Percentiles rank a stretch among this genome's conserved stretches.
Evolutionary conservation across 2,329 filamentous ascomycete species (phyloP).

Genomic region (Ophiostoma ips): DNA sequence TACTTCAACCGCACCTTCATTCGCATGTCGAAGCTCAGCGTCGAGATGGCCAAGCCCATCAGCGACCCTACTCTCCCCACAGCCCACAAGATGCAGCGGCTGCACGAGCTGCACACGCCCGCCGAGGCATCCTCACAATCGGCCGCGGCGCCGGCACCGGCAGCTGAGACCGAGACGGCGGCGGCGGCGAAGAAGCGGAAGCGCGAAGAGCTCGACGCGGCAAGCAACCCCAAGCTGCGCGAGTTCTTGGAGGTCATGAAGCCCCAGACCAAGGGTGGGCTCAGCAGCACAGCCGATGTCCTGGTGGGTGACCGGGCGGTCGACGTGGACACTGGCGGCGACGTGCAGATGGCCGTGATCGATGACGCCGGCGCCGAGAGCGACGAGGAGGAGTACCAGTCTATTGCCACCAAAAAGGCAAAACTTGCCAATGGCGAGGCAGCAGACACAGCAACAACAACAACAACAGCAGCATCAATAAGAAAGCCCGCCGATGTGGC

Average conservation of each 20-base stretch:
- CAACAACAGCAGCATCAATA: no score
- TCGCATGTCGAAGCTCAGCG: conserved; percentile 84
- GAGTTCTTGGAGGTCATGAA: conserved; percentile 82
- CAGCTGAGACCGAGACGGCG: conserved; percentile 20
- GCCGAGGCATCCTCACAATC: background rate
- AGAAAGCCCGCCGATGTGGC: background rate
- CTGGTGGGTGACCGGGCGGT: background rate
- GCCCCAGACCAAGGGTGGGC: conserved; percentile 26
- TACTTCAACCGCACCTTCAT: conserved; percentile 95
- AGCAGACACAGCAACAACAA: background rate
- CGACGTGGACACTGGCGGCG: background rate
- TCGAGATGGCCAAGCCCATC: conserved; percentile 69
- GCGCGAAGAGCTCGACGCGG: conserved; percentile 37
- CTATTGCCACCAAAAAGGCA: conserved; percentile 37
- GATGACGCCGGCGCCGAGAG: conserved; percentile 39
- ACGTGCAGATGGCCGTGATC: conserved; percentile 6
- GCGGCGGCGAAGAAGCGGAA: conserved; percentile 49
- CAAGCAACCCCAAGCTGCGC: conserved; percentile 64
- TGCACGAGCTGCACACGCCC: conserved; percentile 4
- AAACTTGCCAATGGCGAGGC: conserved; percentile 17
- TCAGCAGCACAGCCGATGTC: conserved; percentile 14
- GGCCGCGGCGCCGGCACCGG: background rate
- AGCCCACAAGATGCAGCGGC: conserved; percentile 8
- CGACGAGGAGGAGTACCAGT: conserved; percentile 66
- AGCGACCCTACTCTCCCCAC: conserved; percentile 28